These are phyloP conservation scores for Mychonastes homosphaera DNA, from an alignment of 139 green algal species.

Conservation along the genomic window DNA sequence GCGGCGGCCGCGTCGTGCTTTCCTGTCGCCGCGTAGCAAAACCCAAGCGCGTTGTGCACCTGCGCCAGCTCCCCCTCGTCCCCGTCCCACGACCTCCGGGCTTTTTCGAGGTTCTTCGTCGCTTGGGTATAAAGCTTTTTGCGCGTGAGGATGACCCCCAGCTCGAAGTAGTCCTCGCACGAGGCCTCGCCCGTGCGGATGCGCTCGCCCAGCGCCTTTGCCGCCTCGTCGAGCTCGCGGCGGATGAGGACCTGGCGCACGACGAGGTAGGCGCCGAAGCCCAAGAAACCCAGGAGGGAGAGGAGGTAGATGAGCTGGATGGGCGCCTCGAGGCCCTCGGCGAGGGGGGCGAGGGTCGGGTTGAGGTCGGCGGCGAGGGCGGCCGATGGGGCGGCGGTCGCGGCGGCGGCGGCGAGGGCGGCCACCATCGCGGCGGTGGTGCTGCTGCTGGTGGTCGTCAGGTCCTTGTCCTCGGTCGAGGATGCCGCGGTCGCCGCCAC, in stretches of 20 bases:
- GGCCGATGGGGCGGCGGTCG: too few relatives aligned
- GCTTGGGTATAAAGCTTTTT: constrained; percentile 96
- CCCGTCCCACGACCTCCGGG: constrained; percentile 84
- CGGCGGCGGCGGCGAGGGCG: too few relatives aligned
- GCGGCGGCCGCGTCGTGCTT: constrained; percentile 55
- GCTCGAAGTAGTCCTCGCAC: constrained; percentile 94
- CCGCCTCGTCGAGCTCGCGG: constrained; percentile 87
- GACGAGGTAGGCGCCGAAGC: constrained; percentile 79
- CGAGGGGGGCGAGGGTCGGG: too few relatives aligned
- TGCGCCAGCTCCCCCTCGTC: constrained; percentile 85
- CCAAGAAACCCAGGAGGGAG: constrained; percentile 76
- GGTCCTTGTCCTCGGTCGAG: too few relatives aligned
- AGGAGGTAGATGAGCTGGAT: constrained; percentile 89
- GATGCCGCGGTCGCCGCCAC: too few relatives aligned
- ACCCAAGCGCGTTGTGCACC: constrained; percentile 97
- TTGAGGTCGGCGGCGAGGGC: too few relatives aligned
- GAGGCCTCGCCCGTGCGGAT: constrained; percentile 71
- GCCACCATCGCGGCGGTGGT: too few relatives aligned
- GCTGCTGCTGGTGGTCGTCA: too few relatives aligned
- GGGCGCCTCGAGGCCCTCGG: constrained; percentile 70
- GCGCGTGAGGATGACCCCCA: constrained; percentile 88
- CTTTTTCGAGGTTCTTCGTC: constrained; percentile 83
- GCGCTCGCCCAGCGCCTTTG: constrained; percentile 89
- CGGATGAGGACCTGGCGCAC: constrained; percentile 90
- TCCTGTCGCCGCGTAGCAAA: constrained; percentile 83